Evolutionary conservation across 1,284 basidiomycete genomes (phyloP).

Genomic region (Ganoderma meredithae): DNA sequence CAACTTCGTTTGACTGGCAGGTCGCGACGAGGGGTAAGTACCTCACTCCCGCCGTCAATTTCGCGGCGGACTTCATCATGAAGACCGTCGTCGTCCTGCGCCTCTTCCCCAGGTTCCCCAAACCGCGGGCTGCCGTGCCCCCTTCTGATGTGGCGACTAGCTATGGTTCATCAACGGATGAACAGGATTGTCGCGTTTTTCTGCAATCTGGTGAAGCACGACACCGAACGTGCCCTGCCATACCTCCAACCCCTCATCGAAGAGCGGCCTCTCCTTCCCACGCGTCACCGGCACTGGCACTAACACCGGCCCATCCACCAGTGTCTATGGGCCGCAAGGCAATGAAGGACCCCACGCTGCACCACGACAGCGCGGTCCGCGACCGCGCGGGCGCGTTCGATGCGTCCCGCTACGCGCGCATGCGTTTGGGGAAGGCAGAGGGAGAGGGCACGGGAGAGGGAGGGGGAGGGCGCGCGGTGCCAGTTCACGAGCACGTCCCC

Average conservation of each 20-base stretch:
- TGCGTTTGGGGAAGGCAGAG: conserved; percentile 24
- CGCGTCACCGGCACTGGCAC: too few relatives aligned
- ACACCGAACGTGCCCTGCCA: background rate
- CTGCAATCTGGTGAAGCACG: background rate
- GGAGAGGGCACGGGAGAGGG: too few relatives aligned
- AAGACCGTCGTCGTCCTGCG: conserved; percentile 16
- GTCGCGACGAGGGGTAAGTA: conserved; percentile 26
- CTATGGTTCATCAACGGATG: background rate
- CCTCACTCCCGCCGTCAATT: conserved; percentile 24
- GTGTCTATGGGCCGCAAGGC: too few relatives aligned
- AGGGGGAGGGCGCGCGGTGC: conserved; percentile 33
- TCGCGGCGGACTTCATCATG: background rate
- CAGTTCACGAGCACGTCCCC: conserved; percentile 34
- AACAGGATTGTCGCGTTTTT: background rate
- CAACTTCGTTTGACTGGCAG: background rate
- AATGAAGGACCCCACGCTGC: too few relatives aligned
- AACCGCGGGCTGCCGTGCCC: background rate
- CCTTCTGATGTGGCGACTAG: background rate
- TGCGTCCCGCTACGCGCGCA: conserved; percentile 14
- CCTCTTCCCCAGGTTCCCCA: conserved; percentile 15
- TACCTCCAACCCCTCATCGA: background rate
- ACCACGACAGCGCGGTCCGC: too few relatives aligned
- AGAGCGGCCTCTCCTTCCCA: too few relatives aligned
- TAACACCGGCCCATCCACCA: too few relatives aligned
- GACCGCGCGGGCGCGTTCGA: conserved; percentile 24